Base-by-base conservation (phyloP, 2,329 filamentous ascomycete species). In the Parastagonospora nodorum region DNA sequence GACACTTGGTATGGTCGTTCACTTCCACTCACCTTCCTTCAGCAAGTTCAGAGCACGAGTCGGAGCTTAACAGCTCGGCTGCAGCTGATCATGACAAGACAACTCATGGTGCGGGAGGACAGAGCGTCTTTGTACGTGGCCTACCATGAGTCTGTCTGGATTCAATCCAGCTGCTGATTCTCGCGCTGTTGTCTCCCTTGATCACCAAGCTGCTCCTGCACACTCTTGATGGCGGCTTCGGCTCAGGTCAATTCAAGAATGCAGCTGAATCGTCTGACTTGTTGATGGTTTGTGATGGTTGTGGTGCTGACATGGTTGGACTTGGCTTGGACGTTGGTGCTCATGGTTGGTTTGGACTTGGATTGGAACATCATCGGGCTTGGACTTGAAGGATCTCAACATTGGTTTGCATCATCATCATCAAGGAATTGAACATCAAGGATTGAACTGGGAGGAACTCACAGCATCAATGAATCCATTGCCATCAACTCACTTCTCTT, bases 141-240 rank as follows among this genome's bases (percentile, higher is more conserved):
- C 41, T 42, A 32, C 41, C 41, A 30, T 42, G 19, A 15, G 14
- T 9, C 24, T 42, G 41, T 42, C 28, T 42, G 41, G 41, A 32
- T 15, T 14, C 10, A 11, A 42, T 15, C 29, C 36, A 8, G 31
- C 19, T 16, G 19, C 15, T 44, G 42, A 44, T 33, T 33, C 31
- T 19, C 32, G 31, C 39, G 24, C 16, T 24, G 19, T 16, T 28
- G 29, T 36, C n/a, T 44, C 30, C 42, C 19, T 24, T 35, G 42
- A 44, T 44, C 42, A 41, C 12, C 8, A n/a, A 32, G 30, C 31
- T 44, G 42, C 24, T 24, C 31, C 44, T 40, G 44, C 44, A 46
- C 44, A 45, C 36, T 46, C 44, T 32, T 46, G 44, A 46, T 46
- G 44, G 44, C 35, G 44, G 36, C 44, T 40, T 46, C 44, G 35